A percentile compares a stretch with the other conserved stretches of the same genome.
phyloP scores from a whole-genome alignment of 805 yeast species.

The Sugiyamaella floridensis region DNA sequence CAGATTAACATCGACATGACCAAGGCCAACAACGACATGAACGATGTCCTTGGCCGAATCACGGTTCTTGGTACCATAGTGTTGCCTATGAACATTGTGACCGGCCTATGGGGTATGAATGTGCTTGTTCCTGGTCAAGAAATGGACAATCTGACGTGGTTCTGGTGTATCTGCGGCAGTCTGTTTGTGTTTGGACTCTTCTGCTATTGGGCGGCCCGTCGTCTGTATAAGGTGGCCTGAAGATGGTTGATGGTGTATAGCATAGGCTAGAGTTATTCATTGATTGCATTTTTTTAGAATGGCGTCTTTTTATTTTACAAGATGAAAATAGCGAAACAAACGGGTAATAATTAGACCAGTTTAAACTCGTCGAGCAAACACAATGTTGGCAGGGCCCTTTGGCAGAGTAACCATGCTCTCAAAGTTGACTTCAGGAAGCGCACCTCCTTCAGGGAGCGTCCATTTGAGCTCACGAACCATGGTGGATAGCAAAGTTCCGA shows the following conservation, averaged over 20 bases:
- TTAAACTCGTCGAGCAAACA: conserved; percentile 21
- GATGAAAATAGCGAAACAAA: background rate
- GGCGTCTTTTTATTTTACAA: background rate
- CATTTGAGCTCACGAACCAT: conserved; percentile 72
- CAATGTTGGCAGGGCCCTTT: conserved; percentile 45
- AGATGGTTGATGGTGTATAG: conserved; percentile 7
- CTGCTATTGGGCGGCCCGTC: conserved; percentile 18
- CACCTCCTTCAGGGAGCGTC: conserved; percentile 52
- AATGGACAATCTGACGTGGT: conserved; percentile 56
- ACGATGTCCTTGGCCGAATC: conserved; percentile 89
- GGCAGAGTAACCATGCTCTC: conserved; percentile 94
- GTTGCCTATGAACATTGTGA: conserved; percentile 87
- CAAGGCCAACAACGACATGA: conserved; percentile 91
- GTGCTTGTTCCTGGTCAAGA: conserved; percentile 92
- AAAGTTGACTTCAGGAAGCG: conserved; percentile 53
- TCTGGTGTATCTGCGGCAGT: conserved; percentile 36
- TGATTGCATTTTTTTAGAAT: background rate
- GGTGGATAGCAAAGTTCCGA: conserved; percentile 74
- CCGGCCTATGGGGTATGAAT: conserved; percentile 99
- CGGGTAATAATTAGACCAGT: background rate
- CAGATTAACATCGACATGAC: conserved; percentile 98
- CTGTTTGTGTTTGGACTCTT: conserved; percentile 29
- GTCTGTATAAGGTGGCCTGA: conserved; percentile 3
- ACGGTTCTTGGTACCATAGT: conserved; percentile 93
- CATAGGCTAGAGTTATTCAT: background rate